Conservation (phyloP, 2,329 filamentous ascomycete species). For the Fusarium vanettenii region DNA sequence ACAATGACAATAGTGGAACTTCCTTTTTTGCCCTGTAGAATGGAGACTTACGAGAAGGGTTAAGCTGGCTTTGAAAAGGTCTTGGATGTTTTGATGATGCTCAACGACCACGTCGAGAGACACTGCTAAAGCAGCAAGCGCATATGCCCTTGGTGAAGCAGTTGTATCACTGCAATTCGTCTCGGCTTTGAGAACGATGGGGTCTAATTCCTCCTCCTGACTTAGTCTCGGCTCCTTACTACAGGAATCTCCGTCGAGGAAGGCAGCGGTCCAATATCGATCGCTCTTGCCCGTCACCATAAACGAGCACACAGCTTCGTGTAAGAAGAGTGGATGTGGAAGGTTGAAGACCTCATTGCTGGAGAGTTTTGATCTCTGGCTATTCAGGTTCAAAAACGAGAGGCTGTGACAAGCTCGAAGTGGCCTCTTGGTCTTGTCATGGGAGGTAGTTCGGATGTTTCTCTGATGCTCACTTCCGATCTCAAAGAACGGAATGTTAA, state of each 20-base stretch:
- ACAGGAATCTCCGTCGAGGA: neutral
- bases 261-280: neutral
- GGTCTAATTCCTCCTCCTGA: neutral
- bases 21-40: neutral
- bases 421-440: neutral
- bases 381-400: neutral
- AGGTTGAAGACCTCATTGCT: no score
- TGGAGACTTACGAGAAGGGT: neutral
- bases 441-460: no score
- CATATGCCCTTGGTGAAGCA: neutral
- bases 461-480: neutral
- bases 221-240: neutral
- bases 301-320: neutral
- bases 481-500: neutral
- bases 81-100: neutral
- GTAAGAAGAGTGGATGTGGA: neutral
- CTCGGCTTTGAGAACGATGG: neutral
- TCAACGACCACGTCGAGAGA: neutral
- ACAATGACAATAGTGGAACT: neutral
- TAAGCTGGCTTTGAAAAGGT: neutral
- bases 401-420: neutral
- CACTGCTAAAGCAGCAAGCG: neutral
- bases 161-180: neutral
- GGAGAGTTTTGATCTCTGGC: neutral
- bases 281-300: neutral